Evolutionary conservation across 2,329 filamentous ascomycete species (phyloP).

Genomic region (Albophoma yamanashiensis): DNA sequence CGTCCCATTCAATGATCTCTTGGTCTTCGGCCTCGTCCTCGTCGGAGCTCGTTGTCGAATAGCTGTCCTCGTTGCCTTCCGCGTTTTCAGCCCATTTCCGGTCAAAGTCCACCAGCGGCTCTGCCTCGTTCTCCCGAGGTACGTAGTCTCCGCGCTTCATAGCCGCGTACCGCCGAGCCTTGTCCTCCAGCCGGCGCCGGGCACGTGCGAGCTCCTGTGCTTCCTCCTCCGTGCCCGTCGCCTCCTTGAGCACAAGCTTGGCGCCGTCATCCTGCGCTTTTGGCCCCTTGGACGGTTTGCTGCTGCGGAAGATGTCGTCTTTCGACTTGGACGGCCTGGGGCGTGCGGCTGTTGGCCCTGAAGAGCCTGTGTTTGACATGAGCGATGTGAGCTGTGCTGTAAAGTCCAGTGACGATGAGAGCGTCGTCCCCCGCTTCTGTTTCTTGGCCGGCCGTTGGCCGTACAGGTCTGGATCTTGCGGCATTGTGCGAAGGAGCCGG

Average conservation of each 20-base stretch:
- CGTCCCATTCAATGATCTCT: constrained; percentile 74
- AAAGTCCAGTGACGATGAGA: constrained; percentile 71
- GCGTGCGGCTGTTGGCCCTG: constrained; percentile 28
- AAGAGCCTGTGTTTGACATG: constrained; percentile 45
- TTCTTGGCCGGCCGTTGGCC: constrained; percentile 63
- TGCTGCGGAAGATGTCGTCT: constrained; percentile 32
- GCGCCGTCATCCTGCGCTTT: constrained; percentile 31
- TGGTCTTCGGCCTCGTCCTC: constrained; percentile 31
- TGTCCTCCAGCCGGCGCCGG: constrained; percentile 77
- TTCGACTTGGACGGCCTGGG: constrained; percentile 36
- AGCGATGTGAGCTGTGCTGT: constrained; percentile 78
- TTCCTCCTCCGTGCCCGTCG: constrained; percentile 47
- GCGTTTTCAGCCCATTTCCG: constrained; percentile 79
- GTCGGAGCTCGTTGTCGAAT: constrained; percentile 33
- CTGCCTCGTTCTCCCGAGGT: constrained; percentile 51
- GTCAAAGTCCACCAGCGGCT: constrained; percentile 83
- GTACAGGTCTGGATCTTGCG: constrained; percentile 63
- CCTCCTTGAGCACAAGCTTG: constrained; percentile 40
- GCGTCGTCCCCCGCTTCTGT: constrained; percentile 56
- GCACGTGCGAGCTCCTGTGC: constrained; percentile 60
- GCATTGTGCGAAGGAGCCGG: constrained; percentile 27
- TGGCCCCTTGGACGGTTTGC: constrained; percentile 12
- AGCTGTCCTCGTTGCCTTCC: constrained; percentile 42
- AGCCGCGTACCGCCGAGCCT: constrained; percentile 76
- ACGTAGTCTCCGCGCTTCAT: constrained; percentile 85